Evolutionary conservation across 192 early-diverging fungal species (phyloP), one percentile per base, ranked within the genome.

Genomic region (Mortierella alpina): DNA sequence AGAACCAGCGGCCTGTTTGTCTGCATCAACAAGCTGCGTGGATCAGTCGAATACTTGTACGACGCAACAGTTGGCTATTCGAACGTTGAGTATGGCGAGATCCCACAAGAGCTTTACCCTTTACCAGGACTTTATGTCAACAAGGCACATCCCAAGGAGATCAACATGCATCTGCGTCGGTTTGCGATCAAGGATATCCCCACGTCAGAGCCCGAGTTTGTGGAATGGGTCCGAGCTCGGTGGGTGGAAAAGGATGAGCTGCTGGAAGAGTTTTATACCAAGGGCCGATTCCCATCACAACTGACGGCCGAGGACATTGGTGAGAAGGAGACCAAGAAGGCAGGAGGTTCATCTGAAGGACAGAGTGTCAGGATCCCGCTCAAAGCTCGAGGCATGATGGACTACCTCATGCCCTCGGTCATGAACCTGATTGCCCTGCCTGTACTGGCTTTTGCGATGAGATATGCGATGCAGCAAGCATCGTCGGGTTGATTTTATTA

Each of bases 21-120:
- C 63, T 93, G 90, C 62, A 79, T 91, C 58, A 86, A 90, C 59
- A 84, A 88, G 60, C 85, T 98, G 46, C 87, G 87, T 11, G 85
- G 86, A 56, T 84, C 89, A 6, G 83, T 93, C 18, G 86, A 91
- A 46, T 93, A 94, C 68, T 48, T 99, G 14, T 96, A 93, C 67
- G 96, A 99, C 77, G 66, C 96, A 7, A 96, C 98, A 3, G 88
- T 99, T 14, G 98, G 94, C 11, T 96, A 96, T 70, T 88, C 91
- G 66, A 95, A 95, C 1, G 78, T 97, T 14, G 81, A 80, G 17
- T 73, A 83, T 22, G 92, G 88, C 10, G 87, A 95, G 66, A 92
- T 93, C 59, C 95, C 96, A 0, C 94, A 96, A 68, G 92, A 97
- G 56, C 85, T 91, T 63, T 96, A 96, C 69, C 93, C 92, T 4